These are phyloP conservation scores for Cladochytrium replicatum DNA, from an alignment of 192 early-diverging fungal species.

Conservation along the genomic window DNA sequence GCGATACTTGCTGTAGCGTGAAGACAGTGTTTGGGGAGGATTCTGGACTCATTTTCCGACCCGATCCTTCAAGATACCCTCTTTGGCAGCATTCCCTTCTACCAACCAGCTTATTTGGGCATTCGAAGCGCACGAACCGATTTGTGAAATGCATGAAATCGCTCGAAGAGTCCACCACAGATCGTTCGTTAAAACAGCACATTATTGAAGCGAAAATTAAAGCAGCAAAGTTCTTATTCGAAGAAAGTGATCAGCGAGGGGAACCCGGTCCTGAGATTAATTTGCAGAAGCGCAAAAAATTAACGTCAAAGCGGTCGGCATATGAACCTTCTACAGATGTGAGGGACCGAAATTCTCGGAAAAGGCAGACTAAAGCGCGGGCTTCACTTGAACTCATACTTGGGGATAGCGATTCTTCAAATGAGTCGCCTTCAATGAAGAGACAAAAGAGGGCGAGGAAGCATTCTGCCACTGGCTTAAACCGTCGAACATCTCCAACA, in stretches of 20 bases:
- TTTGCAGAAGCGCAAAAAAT: constrained; percentile 2
- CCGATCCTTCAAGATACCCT: background rate
- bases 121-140: constrained; percentile 1
- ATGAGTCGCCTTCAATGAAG: too few relatives aligned
- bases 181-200: constrained; percentile 17
- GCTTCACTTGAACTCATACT: too few relatives aligned
- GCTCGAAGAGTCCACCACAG: constrained; percentile 17
- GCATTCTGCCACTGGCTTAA: too few relatives aligned
- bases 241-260: constrained; percentile 6
- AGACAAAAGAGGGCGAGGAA: too few relatives aligned
- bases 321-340: constrained; percentile 8
- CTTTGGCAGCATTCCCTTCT: constrained; percentile 22
- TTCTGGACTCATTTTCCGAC: constrained; percentile 4
- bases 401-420: too few relatives aligned
- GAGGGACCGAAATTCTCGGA: constrained; percentile 7
- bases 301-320: constrained; percentile 3
- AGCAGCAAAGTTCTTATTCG: constrained; percentile 5
- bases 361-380: too few relatives aligned
- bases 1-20: constrained; percentile 6
- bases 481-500: too few relatives aligned
- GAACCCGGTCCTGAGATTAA: background rate
- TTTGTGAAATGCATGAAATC: constrained; percentile 25
- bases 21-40: too few relatives aligned
- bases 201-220: constrained; percentile 2
- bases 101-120: constrained; percentile 10